Conservation (phyloP, 1,284 basidiomycete species). For the Apiotrichum mycotoxinovorans region DNA sequence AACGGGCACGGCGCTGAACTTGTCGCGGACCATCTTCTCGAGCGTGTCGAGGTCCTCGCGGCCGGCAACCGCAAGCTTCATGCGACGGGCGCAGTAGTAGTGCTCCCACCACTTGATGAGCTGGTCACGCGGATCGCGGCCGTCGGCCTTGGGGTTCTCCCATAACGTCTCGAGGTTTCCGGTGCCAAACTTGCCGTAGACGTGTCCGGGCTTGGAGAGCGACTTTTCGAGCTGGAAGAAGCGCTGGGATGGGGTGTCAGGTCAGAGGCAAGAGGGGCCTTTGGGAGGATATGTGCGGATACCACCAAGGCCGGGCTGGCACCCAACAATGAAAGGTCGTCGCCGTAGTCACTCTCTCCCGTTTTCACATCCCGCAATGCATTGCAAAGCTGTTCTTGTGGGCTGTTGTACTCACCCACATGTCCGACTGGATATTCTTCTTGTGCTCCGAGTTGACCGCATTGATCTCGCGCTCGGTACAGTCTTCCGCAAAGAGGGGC, state of each 20-base stretch:
- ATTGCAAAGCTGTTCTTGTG: no score
- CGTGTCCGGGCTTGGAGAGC: constrained; percentile 73
- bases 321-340: no score
- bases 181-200: constrained; percentile 88
- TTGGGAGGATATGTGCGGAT: no score
- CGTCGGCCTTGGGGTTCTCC: constrained; percentile 56
- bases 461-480: constrained; percentile 90
- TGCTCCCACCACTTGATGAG: constrained; percentile 92
- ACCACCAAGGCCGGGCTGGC: no score
- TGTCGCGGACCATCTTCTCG: constrained; percentile 44
- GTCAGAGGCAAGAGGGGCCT: no score
- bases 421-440: constrained; percentile 93
- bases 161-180: constrained; percentile 84
- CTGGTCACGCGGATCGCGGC: constrained; percentile 82
- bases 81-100: constrained; percentile 90
- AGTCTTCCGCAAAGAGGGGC: constrained; percentile 80
- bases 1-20: constrained; percentile 44
- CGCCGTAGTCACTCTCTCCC: no score
- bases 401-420: constrained; percentile 59
- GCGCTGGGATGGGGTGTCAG: no score
- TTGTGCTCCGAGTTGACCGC: constrained; percentile 98
- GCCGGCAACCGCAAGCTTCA: constrained; percentile 87
- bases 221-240: constrained; percentile 94
- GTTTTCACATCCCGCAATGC: no score
- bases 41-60: constrained; percentile 61